phyloP scores from a whole-genome alignment of 306 rosid genomes.

The Sechiopsis laciniata region DNA sequence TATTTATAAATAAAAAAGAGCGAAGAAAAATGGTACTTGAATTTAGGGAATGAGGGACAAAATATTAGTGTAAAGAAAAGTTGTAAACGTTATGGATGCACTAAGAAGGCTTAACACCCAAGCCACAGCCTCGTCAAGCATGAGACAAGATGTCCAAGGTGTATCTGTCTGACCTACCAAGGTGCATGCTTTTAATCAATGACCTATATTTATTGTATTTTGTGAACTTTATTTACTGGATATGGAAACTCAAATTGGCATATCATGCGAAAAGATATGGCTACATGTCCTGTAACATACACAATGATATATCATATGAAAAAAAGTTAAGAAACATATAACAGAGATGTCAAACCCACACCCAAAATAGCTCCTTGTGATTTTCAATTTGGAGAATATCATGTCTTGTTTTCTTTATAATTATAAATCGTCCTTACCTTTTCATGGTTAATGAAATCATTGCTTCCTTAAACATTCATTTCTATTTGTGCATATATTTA shows the following conservation, averaged over 20 bases:
- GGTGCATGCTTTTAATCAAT: slow-evolving; percentile 11
- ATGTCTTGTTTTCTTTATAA: neutral
- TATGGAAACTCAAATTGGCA: neutral
- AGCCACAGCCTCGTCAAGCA: neutral
- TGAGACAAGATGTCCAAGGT: neutral
- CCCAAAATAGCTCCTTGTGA: neutral
- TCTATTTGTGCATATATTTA: neutral
- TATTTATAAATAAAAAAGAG: neutral
- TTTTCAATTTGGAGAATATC: neutral
- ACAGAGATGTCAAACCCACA: neutral
- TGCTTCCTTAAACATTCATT: neutral
- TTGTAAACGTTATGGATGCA: neutral
- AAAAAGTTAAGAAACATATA: neutral
- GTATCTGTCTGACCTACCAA: neutral
- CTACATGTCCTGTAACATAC: neutral
- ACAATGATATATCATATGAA: neutral
- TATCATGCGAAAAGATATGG: neutral
- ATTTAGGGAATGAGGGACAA: neutral
- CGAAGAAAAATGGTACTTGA: neutral
- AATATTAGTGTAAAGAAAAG: neutral
- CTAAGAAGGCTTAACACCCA: neutral
- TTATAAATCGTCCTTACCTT: neutral
- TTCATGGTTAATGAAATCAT: neutral
- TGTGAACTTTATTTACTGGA: neutral
- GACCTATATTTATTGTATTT: neutral